Conservation (phyloP, 768 basidiomycete species). For the Sistotremastrum niveocremeum region DNA sequence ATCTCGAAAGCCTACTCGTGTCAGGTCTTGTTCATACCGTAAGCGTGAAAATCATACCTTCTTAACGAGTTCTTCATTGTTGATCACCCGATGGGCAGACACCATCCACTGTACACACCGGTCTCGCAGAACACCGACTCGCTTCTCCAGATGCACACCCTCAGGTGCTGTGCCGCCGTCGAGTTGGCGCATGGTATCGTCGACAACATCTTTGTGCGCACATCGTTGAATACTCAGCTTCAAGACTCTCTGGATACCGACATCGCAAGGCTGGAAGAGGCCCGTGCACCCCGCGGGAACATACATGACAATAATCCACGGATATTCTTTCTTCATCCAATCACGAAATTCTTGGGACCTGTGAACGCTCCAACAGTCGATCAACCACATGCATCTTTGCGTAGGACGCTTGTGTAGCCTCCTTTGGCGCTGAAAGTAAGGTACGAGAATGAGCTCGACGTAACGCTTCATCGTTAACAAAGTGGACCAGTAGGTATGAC, state of each 20-base stretch:
- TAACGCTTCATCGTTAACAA: neutral
- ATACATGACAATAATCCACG: constrained; percentile 7
- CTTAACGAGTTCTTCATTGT: constrained; percentile 15
- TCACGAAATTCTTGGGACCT: constrained; percentile 5
- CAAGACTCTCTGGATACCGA: constrained; percentile 8
- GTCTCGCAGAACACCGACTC: constrained; percentile 12
- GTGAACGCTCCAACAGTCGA: constrained; percentile 8
- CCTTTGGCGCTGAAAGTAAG: constrained; percentile 3
- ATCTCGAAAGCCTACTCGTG: constrained; percentile 13
- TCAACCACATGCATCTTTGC: constrained; percentile 4
- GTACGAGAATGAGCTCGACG: constrained; percentile 2
- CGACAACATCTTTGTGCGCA: constrained; percentile 5
- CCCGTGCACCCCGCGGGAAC: constrained; percentile 10
- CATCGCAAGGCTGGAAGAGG: constrained; percentile 8
- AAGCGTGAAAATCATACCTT: constrained; percentile 12
- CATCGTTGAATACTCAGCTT: constrained; percentile 4
- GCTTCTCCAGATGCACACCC: no score
- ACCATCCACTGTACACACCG: constrained; percentile 19
- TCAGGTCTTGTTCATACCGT: neutral
- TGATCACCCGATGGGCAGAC: constrained; percentile 17
- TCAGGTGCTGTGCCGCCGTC: no score
- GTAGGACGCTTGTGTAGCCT: neutral
- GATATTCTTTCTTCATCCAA: constrained; percentile 7
- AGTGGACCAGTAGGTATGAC: no score
- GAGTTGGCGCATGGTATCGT: constrained; percentile 4